Evolutionary conservation across 148 eudicot genomes (phyloP).

Genomic region (Rhododendron ferrugineum): DNA sequence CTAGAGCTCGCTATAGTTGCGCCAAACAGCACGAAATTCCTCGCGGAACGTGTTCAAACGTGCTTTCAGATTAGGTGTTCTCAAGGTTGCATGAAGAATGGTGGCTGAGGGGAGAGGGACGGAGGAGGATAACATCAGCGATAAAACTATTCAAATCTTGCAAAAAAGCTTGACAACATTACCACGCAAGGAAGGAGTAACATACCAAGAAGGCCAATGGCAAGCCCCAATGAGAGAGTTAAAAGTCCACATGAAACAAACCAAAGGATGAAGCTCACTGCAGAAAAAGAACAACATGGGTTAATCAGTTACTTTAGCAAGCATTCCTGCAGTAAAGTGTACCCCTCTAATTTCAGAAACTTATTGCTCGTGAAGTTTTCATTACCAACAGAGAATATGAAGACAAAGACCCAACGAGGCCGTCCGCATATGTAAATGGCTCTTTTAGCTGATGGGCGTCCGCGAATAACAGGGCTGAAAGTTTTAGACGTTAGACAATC

Average conservation of each 20-base stretch:
- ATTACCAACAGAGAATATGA: conserved; percentile 57
- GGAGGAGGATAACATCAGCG: conserved; percentile 2
- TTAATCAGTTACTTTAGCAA: background rate
- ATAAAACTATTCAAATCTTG: background rate
- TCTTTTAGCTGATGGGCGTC: conserved; percentile 95
- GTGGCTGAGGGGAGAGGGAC: conserved; percentile 49
- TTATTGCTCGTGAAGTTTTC: background rate
- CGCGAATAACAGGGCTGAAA: conserved; percentile 91
- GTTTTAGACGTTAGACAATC: conserved; percentile 17
- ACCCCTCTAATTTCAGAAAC: background rate
- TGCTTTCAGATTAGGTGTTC: conserved; percentile 96
- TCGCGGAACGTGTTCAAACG: conserved; percentile 96
- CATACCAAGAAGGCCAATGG: conserved; percentile 70
- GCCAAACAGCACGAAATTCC: conserved; percentile 99
- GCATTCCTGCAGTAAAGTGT: background rate
- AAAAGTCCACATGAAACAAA: conserved; percentile 79
- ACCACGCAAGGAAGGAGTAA: background rate
- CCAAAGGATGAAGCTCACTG: conserved; percentile 86
- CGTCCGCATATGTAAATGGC: conserved; percentile 82
- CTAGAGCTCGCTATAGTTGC: conserved; percentile 92
- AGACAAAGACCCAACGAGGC: conserved; percentile 91
- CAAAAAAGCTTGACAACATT: background rate
- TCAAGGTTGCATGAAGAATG: conserved; percentile 83
- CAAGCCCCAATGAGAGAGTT: conserved; percentile 71
- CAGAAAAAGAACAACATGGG: conserved; percentile 13